Evolutionary conservation across 1,284 basidiomycete genomes (phyloP), one percentile per base, ranked within the genome.

Genomic region (Apiotrichum laibachii): DNA sequence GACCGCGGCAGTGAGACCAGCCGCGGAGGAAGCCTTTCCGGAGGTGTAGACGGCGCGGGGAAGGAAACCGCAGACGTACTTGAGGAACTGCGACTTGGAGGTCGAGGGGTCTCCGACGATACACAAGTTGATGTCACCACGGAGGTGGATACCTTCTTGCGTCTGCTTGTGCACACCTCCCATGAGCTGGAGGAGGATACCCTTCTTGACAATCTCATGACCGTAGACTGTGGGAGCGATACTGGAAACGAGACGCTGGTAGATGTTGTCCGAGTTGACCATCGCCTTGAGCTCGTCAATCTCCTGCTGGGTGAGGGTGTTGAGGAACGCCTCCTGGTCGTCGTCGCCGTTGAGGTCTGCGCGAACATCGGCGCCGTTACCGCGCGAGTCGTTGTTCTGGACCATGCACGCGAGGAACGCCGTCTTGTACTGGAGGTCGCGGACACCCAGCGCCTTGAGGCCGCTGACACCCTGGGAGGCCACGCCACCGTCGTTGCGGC

Each of bases 101-200:
- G 94, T 98, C 21, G 89, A 92, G 1, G 96, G 96, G 72, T 99
- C 96, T 44, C 96, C 96, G 56, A 99, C 89, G 61, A 99, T 95
- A 74, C 95, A 99, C 59, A 99, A 93, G 72, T 99, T 99, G 77
- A 99, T 89, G 72, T 99, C 96, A 2, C 96, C 96, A 78, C 96
- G 87, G 19, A 99, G 83, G 75, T 98, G 86, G 85, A 99, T 99
- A 48, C 96, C 96, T 77, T 99, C 96, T 0, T 84, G 81, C 0
- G 95, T 99, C 74, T 93, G 86, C 77, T 99, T 99, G 81, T 99
- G 95, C 13, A 99, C 95, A 47, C 96, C 96, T n/a, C 96, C 95
- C 91, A 99, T 92, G 46, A 99, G 85, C 75, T 99, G 96, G 15
- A 99, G 82, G n/a, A 99, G 80, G 42, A 99, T 84, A 11, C 96